Conservation (phyloP, 1,139 yeast genomes). For the Debaryomyces sp. region DNA sequence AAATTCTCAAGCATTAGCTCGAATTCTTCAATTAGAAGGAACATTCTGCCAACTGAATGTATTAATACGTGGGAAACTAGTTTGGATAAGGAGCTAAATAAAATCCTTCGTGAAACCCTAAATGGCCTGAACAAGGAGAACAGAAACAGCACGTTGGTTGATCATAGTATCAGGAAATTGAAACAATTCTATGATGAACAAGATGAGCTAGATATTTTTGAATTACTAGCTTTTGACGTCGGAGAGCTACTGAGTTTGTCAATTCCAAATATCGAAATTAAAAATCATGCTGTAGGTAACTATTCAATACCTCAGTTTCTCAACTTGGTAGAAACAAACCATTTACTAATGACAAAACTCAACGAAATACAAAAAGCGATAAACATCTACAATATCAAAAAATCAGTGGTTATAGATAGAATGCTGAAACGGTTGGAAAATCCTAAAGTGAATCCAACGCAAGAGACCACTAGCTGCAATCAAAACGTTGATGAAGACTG, state of each 20-base stretch:
- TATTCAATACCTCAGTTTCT: constrained; percentile 4
- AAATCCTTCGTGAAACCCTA: constrained; percentile 8
- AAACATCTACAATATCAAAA: constrained; percentile 5
- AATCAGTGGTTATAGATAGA: constrained; percentile 1
- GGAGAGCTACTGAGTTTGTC: background rate
- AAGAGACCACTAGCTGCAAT: background rate
- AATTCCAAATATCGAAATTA: background rate
- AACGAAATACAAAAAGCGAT: constrained; percentile 5
- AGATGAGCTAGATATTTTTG: background rate
- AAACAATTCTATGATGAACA: background rate
- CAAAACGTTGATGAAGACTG: background rate
- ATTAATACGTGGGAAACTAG: constrained; percentile 1
- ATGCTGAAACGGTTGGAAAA: background rate
- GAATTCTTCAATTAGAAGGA: constrained; percentile 4
- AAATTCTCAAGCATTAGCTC: constrained; percentile 1
- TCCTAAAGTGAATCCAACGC: background rate
- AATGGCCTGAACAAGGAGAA: constrained; percentile 5
- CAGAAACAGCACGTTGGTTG: background rate
- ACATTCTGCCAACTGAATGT: background rate
- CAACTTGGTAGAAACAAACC: constrained; percentile 5
- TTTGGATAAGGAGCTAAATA: constrained; percentile 10
- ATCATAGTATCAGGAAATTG: constrained; percentile 6
- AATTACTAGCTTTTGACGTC: background rate
- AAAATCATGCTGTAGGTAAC: background rate
- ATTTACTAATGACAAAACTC: background rate